Percentiles rank a stretch among this genome's conserved stretches.
These are phyloP conservation scores for Dendrobium officinale DNA, from an alignment of 106 monocot species.

Conservation along the genomic window DNA sequence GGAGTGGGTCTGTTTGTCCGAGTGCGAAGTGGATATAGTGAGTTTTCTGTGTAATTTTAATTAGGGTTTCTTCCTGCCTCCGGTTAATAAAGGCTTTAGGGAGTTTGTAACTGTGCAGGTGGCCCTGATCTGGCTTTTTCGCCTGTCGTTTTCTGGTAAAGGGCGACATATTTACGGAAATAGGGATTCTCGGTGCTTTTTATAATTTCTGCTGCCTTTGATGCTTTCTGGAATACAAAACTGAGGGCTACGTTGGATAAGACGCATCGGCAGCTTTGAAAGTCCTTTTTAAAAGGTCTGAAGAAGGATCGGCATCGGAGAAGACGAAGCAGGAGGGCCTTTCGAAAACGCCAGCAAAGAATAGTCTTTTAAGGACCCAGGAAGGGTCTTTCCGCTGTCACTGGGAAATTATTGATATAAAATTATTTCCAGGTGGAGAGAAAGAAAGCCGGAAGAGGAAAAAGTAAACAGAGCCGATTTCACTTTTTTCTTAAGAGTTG, in stretches of 20 bases:
- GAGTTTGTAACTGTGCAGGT: slow-evolving; percentile 17
- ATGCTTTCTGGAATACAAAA: not conserved
- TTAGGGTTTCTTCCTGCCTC: not conserved
- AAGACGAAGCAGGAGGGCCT: not conserved
- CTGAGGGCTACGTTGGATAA: slow-evolving; percentile 11
- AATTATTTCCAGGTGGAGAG: not conserved
- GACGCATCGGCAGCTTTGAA: not conserved
- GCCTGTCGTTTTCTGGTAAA: slow-evolving; percentile 31
- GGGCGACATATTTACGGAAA: slow-evolving; percentile 22
- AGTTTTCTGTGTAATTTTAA: not conserved
- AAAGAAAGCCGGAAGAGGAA: not conserved
- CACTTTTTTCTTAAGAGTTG: not conserved
- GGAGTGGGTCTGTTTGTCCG: not conserved
- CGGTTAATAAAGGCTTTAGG: not conserved
- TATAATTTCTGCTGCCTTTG: slow-evolving; percentile 11
- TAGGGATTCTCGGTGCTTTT: slow-evolving; percentile 12
- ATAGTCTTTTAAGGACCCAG: slow-evolving; percentile 4
- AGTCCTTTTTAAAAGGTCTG: not conserved
- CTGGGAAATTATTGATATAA: slow-evolving; percentile 3
- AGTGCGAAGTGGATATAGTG: not conserved
- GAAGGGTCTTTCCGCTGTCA: slow-evolving; percentile 4
- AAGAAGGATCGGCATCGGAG: slow-evolving; percentile 7
- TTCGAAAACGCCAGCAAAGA: slow-evolving; percentile 1
- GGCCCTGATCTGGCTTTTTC: slow-evolving; percentile 9
- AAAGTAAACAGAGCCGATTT: not conserved